These are phyloP conservation scores for Radiomyces spectabilis DNA, from an alignment of 192 early-diverging fungal genomes.

Conservation along the genomic window DNA sequence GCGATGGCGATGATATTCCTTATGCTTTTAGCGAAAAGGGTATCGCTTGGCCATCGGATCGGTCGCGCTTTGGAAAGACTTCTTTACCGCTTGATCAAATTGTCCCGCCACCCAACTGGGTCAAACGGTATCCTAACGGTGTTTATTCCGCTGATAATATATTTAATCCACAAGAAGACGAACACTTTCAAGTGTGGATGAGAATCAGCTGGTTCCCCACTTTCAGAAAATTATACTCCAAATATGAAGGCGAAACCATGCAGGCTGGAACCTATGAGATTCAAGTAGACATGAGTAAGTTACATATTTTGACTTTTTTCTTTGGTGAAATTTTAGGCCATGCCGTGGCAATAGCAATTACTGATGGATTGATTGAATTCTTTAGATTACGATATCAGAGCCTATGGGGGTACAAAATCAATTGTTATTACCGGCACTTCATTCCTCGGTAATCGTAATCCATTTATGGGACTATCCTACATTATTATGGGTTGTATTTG, in stretches of 20 bases:
- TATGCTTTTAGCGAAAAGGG: slow-evolving; percentile 59
- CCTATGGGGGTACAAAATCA: slow-evolving; percentile 92
- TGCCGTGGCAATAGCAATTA: too few relatives aligned
- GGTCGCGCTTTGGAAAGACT: slow-evolving; percentile 55
- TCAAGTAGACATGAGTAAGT: slow-evolving; percentile 67
- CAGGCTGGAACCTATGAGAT: slow-evolving; percentile 65
- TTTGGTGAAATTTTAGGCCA: too few relatives aligned
- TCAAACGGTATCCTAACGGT: slow-evolving; percentile 45
- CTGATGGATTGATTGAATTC: not conserved
- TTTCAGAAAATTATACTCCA: slow-evolving; percentile 93
- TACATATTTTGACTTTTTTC: not conserved
- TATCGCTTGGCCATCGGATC: slow-evolving; percentile 89
- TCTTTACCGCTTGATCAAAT: slow-evolving; percentile 46
- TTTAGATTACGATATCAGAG: slow-evolving; percentile 74
- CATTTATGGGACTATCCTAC: slow-evolving; percentile 93
- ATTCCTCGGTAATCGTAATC: slow-evolving; percentile 93
- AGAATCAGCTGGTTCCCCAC: slow-evolving; percentile 90
- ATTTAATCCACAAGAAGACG: slow-evolving; percentile 56
- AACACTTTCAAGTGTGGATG: slow-evolving; percentile 99
- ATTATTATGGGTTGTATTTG: slow-evolving; percentile 90
- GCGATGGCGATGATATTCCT: slow-evolving; percentile 20
- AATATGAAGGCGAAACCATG: slow-evolving; percentile 56
- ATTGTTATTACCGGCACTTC: slow-evolving; percentile 92
- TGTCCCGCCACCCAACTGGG: slow-evolving; percentile 88
- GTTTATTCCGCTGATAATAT: slow-evolving; percentile 42